Conservation (phyloP, 306 rosid genomes). For the Pachyrhizus erosus region DNA sequence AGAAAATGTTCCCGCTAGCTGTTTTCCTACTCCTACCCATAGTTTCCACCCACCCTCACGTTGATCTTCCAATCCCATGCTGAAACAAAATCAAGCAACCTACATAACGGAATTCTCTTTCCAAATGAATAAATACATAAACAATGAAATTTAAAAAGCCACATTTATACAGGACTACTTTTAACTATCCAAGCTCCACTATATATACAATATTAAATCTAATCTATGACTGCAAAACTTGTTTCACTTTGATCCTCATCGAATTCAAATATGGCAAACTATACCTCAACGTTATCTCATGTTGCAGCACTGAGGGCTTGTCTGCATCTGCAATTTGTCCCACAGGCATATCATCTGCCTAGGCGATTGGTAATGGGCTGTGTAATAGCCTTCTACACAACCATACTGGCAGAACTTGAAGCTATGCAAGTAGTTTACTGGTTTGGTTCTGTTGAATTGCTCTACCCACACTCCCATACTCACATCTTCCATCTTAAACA, state of each 20-base stretch:
- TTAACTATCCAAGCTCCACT: slow-evolving; percentile 48
- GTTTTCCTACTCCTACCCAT: not conserved
- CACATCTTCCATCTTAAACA: slow-evolving; percentile 96
- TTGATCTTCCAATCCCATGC: not conserved
- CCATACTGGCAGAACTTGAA: slow-evolving; percentile 82
- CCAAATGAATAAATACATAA: slow-evolving; percentile 38
- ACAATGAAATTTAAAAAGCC: slow-evolving; percentile 40
- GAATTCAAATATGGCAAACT: slow-evolving; percentile 33
- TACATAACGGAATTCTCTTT: not conserved
- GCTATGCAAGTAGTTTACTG: slow-evolving; percentile 75
- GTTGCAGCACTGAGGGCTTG: slow-evolving; percentile 77
- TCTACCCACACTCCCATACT: slow-evolving; percentile 98
- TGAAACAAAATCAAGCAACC: not conserved
- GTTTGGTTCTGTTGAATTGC: slow-evolving; percentile 67
- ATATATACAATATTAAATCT: slow-evolving; percentile 55
- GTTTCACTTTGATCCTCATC: slow-evolving; percentile 41
- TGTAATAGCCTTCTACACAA: slow-evolving; percentile 74
- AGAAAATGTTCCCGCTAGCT: not conserved
- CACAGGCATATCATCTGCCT: slow-evolving; percentile 90
- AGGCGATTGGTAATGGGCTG: slow-evolving; percentile 96
- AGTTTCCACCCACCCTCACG: not conserved
- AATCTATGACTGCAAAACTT: slow-evolving; percentile 68
- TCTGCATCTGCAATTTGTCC: slow-evolving; percentile 61
- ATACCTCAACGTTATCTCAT: slow-evolving; percentile 64
- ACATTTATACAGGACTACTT: too few species aligned